Evolutionary conservation across 2,329 filamentous ascomycete species (phyloP), one percentile per base, ranked within the genome.

Genomic region (Fusarium marasasianum): DNA sequence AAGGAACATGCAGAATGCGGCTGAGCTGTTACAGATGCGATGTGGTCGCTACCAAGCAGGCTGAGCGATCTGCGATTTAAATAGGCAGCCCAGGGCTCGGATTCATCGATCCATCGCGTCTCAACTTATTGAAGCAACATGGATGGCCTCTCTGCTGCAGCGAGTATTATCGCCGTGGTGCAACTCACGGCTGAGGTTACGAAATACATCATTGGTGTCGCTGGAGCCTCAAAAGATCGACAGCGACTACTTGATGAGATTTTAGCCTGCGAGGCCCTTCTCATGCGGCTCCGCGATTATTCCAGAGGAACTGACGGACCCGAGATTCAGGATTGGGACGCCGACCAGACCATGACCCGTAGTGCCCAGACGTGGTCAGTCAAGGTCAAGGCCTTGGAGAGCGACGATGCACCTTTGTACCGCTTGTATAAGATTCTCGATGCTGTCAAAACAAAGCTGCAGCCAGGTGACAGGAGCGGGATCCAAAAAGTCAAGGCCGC

Each of bases 131-230:
- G 15, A 38, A 24, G 15, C 35, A 33, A 24, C 5, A 64, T 64
- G 62, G 62, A 60, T 24, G 55, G 45, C 10, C 45, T 64, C 17
- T 50, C 35, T 31, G 45, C 63, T 17, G 53, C 72, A 10, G 65
- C 77, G 6, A 77, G 71, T 54, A 59, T 78, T 50, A 74, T 76
- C 35, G 74, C 75, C 17, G 57, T 79, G 18, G n/a, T 78, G 33
- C 64, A 78, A 41, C 53, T 78, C 1, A 71, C 66, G 3, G 45
- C 63, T 10, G 53, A 72, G 33, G 74, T 78, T 12, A 57, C 74
- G 50, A 50, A 68, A 33, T 77, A 74, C n/a, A 74, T 47, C 29
- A 37, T 53, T 22, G n/a, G 45, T 12, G 67, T 71, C 12, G 31
- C 54, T 22, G 74, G 76, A 29, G 69, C 73, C 2, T 53, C 60